These are phyloP conservation scores for Pseudopediastrum boryanum DNA, from an alignment of 139 green algal species.

Conservation along the genomic window DNA sequence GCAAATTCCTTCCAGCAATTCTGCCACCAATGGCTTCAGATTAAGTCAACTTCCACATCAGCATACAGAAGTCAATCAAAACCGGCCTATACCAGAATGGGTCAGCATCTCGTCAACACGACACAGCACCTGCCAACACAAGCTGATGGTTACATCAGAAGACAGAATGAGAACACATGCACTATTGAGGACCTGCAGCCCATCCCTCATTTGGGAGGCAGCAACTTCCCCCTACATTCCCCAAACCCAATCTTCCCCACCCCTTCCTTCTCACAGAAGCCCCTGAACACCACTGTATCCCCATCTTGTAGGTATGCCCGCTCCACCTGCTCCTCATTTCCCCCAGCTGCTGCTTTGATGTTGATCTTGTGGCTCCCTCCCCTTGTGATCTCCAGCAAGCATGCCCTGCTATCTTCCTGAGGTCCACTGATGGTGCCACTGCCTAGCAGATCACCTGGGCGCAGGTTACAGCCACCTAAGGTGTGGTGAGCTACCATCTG, in stretches of 20 bases:
- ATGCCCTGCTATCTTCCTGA: slow-evolving; percentile 43
- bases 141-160: too few species aligned
- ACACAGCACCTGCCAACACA: too few species aligned
- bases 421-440: slow-evolving; percentile 86
- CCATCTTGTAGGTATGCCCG: slow-evolving; percentile 80
- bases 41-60: too few species aligned
- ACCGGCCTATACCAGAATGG: too few species aligned
- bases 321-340: neutral
- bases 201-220: too few species aligned
- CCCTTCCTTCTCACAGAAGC: slow-evolving; percentile 59
- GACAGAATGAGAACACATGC: too few species aligned
- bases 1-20: too few species aligned
- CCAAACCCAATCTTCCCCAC: slow-evolving; percentile 82
- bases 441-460: slow-evolving; percentile 83
- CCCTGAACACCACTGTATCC: slow-evolving; percentile 79
- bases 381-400: slow-evolving; percentile 75
- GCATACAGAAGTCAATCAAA: too few species aligned
- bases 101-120: too few species aligned
- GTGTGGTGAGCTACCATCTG: slow-evolving; percentile 98
- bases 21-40: too few species aligned
- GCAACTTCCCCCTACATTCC: slow-evolving; percentile 65
- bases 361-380: slow-evolving; percentile 51
- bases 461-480: slow-evolving; percentile 83
- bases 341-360: slow-evolving; percentile 38
- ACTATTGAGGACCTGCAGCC: too few species aligned